phyloP scores from a whole-genome alignment of 345 rosid species.

The Melaleuca alternifolia region DNA sequence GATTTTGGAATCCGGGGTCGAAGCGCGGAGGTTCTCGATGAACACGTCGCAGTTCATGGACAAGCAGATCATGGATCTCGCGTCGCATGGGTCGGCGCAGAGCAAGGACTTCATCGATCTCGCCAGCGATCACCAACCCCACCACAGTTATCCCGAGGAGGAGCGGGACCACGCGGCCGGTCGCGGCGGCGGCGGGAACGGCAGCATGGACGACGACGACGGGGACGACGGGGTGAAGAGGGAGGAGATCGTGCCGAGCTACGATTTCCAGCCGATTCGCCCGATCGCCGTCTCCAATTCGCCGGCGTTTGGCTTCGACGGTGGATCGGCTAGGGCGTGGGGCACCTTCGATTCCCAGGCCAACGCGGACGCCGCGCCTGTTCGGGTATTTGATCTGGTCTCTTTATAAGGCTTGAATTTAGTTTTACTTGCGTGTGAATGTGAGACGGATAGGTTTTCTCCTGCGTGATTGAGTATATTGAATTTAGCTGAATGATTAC shows the following conservation, averaged over 20 bases:
- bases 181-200: constrained; percentile 1
- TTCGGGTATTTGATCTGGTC: constrained; percentile 25
- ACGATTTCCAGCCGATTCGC: constrained; percentile 82
- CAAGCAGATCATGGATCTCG: constrained; percentile 80
- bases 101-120: constrained; percentile 42
- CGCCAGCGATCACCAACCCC: constrained; percentile 26
- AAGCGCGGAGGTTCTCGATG: constrained; percentile 19
- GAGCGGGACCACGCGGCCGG: background rate
- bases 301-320: constrained; percentile 16
- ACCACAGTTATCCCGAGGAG: constrained; percentile 19
- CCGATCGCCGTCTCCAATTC: constrained; percentile 26
- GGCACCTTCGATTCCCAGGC: constrained; percentile 30
- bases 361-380: constrained; percentile 9
- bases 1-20: background rate
- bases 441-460: background rate
- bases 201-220: background rate
- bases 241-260: constrained; percentile 78
- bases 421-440: background rate
- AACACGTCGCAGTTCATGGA: constrained; percentile 58
- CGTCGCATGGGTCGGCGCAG: constrained; percentile 19
- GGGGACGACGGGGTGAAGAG: constrained; percentile 24
- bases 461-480: background rate
- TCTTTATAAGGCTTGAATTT: background rate
- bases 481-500: background rate
- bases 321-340: constrained; percentile 47